Evolutionary conservation across 345 rosid species (phyloP), one percentile per base, ranked within the genome.

Genomic region (Hirschfeldia incana): DNA sequence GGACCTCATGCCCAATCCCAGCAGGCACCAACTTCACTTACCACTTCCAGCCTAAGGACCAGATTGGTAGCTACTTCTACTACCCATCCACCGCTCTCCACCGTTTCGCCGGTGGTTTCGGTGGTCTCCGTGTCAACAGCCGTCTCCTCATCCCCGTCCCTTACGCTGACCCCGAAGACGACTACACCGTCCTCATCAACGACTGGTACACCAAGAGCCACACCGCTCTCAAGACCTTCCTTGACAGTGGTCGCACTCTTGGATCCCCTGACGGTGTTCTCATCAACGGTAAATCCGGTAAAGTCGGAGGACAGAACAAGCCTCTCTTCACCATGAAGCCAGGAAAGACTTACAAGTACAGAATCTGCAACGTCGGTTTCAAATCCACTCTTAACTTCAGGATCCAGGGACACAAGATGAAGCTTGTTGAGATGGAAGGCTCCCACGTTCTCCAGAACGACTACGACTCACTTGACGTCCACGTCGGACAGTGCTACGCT

Each of bases 11-110:
- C 81, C 97, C 98, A 0, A 90, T 91, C 67, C 81, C 60, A 0
- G 86, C 97, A 0, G 93, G 98, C 4, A 80, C 83, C 44, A 94
- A 94, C 85, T 86, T 12, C 85, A 92, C 98, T 13, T 93, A 90
- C 81, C 85, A 79, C 17, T 91, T 89, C 88, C 98, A 93, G 79
- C 93, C 89, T 0, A 93, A 93, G 88, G 98, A 94, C 59, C 97
- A 93, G 79, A 93, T 93, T 17, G 95, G 95, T 9, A 89, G 91
- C 80, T 90, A 85, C 86, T 79, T 84, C 33, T 91, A 91, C 76
- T 88, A 86, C 78, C 97, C 97, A 12, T 57, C 82, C 72, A 86
- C 88, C 6, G 64, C 71, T 33, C 72, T 86, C 76, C 97, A 88
- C 82, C 84, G 87, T 17, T 86, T 85, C 3, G 70, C 86, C 4